phyloP scores from a whole-genome alignment of 1,284 basidiomycete species.

The Tilletia walkeri region DNA sequence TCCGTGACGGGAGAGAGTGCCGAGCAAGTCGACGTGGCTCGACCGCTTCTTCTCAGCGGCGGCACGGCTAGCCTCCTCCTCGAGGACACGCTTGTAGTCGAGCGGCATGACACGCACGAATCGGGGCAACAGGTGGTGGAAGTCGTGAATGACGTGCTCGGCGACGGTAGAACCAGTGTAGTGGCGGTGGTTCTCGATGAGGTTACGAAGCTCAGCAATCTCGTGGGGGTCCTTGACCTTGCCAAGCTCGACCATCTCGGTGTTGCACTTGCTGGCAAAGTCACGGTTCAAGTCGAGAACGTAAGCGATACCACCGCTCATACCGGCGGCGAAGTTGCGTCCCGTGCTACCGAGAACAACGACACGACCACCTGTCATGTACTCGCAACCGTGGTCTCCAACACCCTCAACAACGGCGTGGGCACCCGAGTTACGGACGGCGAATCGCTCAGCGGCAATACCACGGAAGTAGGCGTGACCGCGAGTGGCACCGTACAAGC shows the following conservation, averaged over 20 bases:
- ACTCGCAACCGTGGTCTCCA: conserved; percentile 48
- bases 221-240: conserved; percentile 48
- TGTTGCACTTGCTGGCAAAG: conserved; percentile 49
- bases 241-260: conserved; percentile 51
- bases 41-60: conserved; percentile 53
- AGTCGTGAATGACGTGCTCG: conserved; percentile 50
- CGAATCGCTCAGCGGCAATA: conserved; percentile 50
- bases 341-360: conserved; percentile 46
- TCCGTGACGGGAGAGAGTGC: conserved; percentile 50
- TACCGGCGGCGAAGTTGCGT: conserved; percentile 46
- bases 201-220: conserved; percentile 53
- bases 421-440: conserved; percentile 53
- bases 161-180: conserved; percentile 51
- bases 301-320: conserved; percentile 50
- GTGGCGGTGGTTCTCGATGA: conserved; percentile 53
- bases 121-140: conserved; percentile 50
- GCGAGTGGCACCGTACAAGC: conserved; percentile 39
- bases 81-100: conserved; percentile 54
- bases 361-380: conserved; percentile 47
- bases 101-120: conserved; percentile 52
- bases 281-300: conserved; percentile 53
- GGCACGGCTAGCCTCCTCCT: conserved; percentile 52
- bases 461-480: conserved; percentile 51
- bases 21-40: conserved; percentile 53
- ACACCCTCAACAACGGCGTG: conserved; percentile 51